These are phyloP conservation scores for Parietaria judaica DNA, from an alignment of 306 rosid species.

Conservation along the genomic window DNA sequence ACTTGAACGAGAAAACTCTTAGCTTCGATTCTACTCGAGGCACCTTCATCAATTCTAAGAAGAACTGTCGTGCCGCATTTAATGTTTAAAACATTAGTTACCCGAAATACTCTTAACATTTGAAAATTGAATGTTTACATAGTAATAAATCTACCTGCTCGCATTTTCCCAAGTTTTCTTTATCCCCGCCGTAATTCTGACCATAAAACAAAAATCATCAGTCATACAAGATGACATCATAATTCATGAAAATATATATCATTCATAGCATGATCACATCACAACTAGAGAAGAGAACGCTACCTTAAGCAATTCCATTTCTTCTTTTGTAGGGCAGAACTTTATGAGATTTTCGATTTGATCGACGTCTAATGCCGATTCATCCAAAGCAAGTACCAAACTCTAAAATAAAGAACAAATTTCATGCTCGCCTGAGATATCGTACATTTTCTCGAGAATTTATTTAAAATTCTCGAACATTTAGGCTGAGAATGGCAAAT, in stretches of 20 bases:
- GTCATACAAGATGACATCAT: conserved; percentile 16
- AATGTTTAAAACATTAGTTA: conserved; percentile 4
- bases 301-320: conserved; percentile 84
- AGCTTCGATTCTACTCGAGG: conserved; percentile 88
- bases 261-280: not conserved
- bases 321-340: conserved; percentile 94
- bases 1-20: conserved; percentile 83
- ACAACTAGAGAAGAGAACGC: conserved; percentile 12
- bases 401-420: conserved; percentile 36
- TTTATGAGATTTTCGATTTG: conserved; percentile 96
- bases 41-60: conserved; percentile 82
- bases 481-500: conserved; percentile 14
- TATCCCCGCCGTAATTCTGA: conserved; percentile 75
- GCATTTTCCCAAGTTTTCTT: conserved; percentile 87
- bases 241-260: not conserved
- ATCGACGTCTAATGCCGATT: conserved; percentile 61
- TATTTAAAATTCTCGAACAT: not conserved
- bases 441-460: not conserved
- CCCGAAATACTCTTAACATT: not conserved
- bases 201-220: conserved; percentile 23
- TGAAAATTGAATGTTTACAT: not conserved
- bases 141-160: conserved; percentile 51
- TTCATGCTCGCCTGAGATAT: not conserved
- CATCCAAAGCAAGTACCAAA: conserved; percentile 78
- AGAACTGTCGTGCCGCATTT: conserved; percentile 47